These are phyloP conservation scores for Aureobasidium sp. DNA, from an alignment of 2,329 filamentous ascomycete genomes.

Conservation along the genomic window DNA sequence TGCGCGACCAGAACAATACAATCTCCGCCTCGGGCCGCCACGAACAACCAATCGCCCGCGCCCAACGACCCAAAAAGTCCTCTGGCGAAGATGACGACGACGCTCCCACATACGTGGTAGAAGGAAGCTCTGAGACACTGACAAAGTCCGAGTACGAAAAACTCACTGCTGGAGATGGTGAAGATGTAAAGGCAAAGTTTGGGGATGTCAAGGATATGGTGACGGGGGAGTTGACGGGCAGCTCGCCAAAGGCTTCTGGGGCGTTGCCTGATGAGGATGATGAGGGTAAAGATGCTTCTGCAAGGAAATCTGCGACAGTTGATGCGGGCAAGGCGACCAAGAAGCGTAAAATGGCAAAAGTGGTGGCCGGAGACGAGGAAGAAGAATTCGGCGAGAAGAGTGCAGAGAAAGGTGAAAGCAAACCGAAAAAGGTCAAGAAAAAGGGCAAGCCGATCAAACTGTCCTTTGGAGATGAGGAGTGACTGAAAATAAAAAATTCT, in stretches of 20 bases:
- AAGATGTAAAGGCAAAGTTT: slow-evolving; percentile 8
- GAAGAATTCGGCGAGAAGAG: slow-evolving; percentile 17
- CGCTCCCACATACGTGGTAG: slow-evolving; percentile 66
- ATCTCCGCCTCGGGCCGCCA: slow-evolving; percentile 31
- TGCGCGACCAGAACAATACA: slow-evolving; percentile 46
- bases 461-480: slow-evolving; percentile 19
- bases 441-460: slow-evolving; percentile 20
- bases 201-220: slow-evolving; percentile 18
- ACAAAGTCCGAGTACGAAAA: slow-evolving; percentile 46
- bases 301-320: background rate
- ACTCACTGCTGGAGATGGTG: slow-evolving; percentile 23
- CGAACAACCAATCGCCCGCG: slow-evolving; percentile 39
- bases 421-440: slow-evolving; percentile 22
- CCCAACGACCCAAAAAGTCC: slow-evolving; percentile 38
- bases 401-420: slow-evolving; percentile 1
- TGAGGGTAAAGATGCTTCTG: slow-evolving; percentile 21
- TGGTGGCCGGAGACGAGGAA: slow-evolving; percentile 28
- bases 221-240: slow-evolving; percentile 20
- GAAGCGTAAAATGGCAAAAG: slow-evolving; percentile 32
- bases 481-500: background rate
- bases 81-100: slow-evolving; percentile 69
- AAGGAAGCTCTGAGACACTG: slow-evolving; percentile 58
- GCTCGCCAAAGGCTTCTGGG: slow-evolving; percentile 22
- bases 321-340: slow-evolving; percentile 21
- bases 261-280: slow-evolving; percentile 21